Conservation (phyloP, 2,329 filamentous ascomycete genomes). For the Beauveria rudraprayagi region DNA sequence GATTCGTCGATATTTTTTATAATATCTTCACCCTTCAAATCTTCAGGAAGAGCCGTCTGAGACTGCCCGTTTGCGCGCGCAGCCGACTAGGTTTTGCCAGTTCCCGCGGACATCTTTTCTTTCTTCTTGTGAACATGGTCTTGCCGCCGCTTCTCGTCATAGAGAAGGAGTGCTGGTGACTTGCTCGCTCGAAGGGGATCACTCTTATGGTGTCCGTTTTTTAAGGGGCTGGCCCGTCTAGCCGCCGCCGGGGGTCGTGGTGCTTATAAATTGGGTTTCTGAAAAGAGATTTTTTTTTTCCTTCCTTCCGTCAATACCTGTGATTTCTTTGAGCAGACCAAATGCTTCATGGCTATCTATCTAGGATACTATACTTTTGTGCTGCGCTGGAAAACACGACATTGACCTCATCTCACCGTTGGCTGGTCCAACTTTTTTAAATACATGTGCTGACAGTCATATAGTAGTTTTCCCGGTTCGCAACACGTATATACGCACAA, state of each 20-base stretch:
- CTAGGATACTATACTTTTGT: neutral
- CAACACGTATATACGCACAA: neutral
- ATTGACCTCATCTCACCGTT: neutral
- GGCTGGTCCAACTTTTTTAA: neutral
- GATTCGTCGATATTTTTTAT: constrained; percentile 23
- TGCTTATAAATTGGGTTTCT: constrained; percentile 41
- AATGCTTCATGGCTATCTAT: neutral
- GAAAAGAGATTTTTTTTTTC: constrained; percentile 23
- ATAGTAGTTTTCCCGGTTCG: neutral
- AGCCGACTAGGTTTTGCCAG: constrained; percentile 9
- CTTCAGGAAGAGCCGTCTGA: constrained; percentile 42
- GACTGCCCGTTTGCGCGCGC: constrained; percentile 19
- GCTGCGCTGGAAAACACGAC: neutral
- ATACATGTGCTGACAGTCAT: constrained; percentile 1
- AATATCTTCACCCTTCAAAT: constrained; percentile 26
- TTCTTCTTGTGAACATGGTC: neutral
- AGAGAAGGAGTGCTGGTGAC: constrained; percentile 8
- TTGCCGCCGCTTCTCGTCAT: constrained; percentile 9
- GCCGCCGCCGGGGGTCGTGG: constrained; percentile 29
- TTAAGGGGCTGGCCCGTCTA: constrained; percentile 20
- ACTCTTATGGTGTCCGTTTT: constrained; percentile 6
- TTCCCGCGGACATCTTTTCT: constrained; percentile 5
- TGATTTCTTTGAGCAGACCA: neutral
- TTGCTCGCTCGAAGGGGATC: neutral
- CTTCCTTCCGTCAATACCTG: neutral